These are phyloP conservation scores for Plantago lanceolata DNA, from an alignment of 305 asterid genomes.

Conservation along the genomic window DNA sequence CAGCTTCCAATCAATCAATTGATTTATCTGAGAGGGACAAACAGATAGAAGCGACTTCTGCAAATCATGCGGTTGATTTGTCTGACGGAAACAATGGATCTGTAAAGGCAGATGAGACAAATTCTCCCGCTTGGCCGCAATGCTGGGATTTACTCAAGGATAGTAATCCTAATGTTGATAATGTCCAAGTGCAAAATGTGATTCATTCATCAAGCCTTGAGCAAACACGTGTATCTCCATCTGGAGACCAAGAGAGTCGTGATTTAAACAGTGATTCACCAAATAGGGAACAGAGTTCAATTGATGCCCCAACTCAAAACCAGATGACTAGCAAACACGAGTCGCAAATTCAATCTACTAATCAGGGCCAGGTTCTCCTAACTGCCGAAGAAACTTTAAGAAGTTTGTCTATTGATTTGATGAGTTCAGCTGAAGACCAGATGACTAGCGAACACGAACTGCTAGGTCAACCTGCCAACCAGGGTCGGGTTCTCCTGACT, in stretches of 20 bases:
- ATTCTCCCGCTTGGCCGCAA: constrained; percentile 39
- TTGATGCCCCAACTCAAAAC: constrained; percentile 21
- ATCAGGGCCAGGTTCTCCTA: constrained; percentile 27
- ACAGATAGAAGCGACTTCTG: background rate
- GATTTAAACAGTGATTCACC: constrained; percentile 29
- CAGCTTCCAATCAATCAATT: constrained; percentile 4
- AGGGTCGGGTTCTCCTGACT: constrained; percentile 31
- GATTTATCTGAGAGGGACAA: constrained; percentile 5
- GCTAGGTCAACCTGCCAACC: constrained; percentile 33
- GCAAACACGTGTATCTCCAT: constrained; percentile 26
- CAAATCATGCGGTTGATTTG: constrained; percentile 1
- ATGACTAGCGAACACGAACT: constrained; percentile 26
- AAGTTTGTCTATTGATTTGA: constrained; percentile 41
- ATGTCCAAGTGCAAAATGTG: constrained; percentile 30
- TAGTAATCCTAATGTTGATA: constrained; percentile 34
- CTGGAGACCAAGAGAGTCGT: constrained; percentile 33
- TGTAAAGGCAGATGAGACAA: constrained; percentile 37
- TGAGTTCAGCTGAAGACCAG: constrained; percentile 30
- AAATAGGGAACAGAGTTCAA: constrained; percentile 30
- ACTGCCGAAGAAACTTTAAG: constrained; percentile 46
- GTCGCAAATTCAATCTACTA: constrained; percentile 32
- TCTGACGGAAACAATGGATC: constrained; percentile 7
- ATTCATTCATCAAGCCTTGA: constrained; percentile 36
- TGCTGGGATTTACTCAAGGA: constrained; percentile 55
- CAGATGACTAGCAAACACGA: constrained; percentile 29